These are phyloP conservation scores for Claviceps maximensis DNA, from an alignment of 2,329 filamentous ascomycete species.

Conservation along the genomic window DNA sequence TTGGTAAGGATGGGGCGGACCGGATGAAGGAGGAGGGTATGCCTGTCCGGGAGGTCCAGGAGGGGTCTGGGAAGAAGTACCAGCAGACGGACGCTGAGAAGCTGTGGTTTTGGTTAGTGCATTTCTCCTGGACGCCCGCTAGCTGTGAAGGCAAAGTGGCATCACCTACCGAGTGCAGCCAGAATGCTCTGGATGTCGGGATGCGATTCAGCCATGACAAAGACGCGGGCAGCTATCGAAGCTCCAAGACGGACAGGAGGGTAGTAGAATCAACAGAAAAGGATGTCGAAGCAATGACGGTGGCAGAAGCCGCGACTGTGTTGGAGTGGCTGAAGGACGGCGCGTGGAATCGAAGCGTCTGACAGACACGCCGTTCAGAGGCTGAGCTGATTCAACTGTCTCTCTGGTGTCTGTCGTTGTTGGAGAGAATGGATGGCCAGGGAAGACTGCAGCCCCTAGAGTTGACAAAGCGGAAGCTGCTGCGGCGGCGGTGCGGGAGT, in stretches of 20 bases:
- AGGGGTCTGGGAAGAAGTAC: constrained; percentile 30
- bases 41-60: constrained; percentile 24
- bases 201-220: constrained; percentile 24
- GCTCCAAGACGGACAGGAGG: not conserved
- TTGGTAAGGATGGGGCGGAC: constrained; percentile 22
- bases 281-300: not conserved
- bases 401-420: not conserved
- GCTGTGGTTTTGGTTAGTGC: constrained; percentile 16
- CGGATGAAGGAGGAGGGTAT: constrained; percentile 25
- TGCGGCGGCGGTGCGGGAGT: not conserved
- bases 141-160: not conserved
- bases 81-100: constrained; percentile 29
- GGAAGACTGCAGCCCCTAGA: not conserved
- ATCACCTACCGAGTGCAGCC: constrained; percentile 32
- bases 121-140: not conserved
- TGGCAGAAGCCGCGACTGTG: not conserved
- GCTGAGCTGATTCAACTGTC: not conserved
- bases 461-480: not conserved
- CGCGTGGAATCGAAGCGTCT: not conserved
- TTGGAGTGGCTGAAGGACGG: not conserved
- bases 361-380: not conserved
- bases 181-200: constrained; percentile 33
- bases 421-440: not conserved
- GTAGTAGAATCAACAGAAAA: not conserved
- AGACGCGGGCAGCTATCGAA: not conserved